Base-by-base conservation (phyloP, 768 basidiomycete genomes). In the Rhizopogon salebrosus region DNA sequence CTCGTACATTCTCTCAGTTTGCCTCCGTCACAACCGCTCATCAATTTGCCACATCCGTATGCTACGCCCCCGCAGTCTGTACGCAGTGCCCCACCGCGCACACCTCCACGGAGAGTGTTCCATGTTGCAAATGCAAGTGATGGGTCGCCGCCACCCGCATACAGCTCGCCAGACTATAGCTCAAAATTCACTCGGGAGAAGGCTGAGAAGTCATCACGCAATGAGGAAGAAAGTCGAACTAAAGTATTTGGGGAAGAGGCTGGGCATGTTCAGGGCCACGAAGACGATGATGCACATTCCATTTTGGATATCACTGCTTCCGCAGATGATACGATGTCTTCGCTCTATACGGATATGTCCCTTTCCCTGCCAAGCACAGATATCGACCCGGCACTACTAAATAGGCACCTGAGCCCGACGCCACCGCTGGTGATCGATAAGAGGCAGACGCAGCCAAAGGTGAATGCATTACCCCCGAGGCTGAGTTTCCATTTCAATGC, bases 121-220 rank as follows among this genome's bases (percentile, higher is more conserved):
- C 75, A 76, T 40, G 60, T 80, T 48, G 63, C 64, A 4, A 80
- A 80, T 57, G 67, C 64, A 2, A 52, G 55, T 54, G 53, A 64
- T 58, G 8, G 37, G 23, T 73, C 78, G 4, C 77, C 78, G 6
- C 80, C 79, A 0, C 78, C 80, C 3, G 76, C 80, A 2, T 80
- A 80, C 39, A 62, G 20, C 26, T 73, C 67, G 0, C 63, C 64
- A 34, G 26, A 48, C 14, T 54, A 50, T 49, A 51, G 40, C 13
- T 41, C 37, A 41, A 23, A 35, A 14, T 31, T 34, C 26, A 49
- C 14, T 59, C 60, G 52, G 48, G 64, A 68, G 56, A 62, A 63
- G 26, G 58, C 56, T 16, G 58, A 31, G 3, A 11, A 36, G 6
- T 24, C 14, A 16, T 31, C 8, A 3, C 10, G 31, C 31, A 13